These are phyloP conservation scores for Mycena kentingensis DNA, from an alignment of 768 basidiomycete genomes.

Conservation along the genomic window DNA sequence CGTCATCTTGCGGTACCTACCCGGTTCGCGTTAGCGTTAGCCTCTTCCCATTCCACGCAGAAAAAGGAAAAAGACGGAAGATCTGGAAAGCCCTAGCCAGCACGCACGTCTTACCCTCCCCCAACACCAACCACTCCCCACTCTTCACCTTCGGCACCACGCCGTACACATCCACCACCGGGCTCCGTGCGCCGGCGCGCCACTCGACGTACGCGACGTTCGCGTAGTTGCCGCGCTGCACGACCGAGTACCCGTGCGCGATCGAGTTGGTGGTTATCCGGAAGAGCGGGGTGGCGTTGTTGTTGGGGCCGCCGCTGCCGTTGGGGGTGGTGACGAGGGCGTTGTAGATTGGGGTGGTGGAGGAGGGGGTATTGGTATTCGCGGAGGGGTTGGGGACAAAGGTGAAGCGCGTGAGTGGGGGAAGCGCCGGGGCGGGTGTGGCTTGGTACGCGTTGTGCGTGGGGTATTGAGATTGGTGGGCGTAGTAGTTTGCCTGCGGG, in stretches of 20 bases:
- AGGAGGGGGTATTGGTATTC: too few species aligned
- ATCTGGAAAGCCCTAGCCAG: too few species aligned
- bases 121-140: slow-evolving; percentile 40
- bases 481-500: background rate
- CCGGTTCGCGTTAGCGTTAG: too few species aligned
- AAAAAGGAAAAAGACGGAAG: too few species aligned
- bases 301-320: background rate
- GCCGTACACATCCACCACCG: slow-evolving; percentile 36
- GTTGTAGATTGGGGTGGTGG: too few species aligned
- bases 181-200: slow-evolving; percentile 24
- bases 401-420: slow-evolving; percentile 35
- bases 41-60: too few species aligned
- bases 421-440: slow-evolving; percentile 20
- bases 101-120: slow-evolving; percentile 37
- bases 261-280: slow-evolving; percentile 38
- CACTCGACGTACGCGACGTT: slow-evolving; percentile 42
- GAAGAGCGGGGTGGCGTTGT: slow-evolving; percentile 37
- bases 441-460: background rate
- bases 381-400: slow-evolving; percentile 34
- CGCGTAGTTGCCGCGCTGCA: slow-evolving; percentile 36
- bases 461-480: background rate
- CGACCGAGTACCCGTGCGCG: slow-evolving; percentile 35
- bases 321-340: slow-evolving; percentile 38
- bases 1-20: too few species aligned
- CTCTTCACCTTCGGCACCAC: slow-evolving; percentile 33